Evolutionary conservation across 2,329 filamentous ascomycete genomes (phyloP), one percentile per base, ranked within the genome.

Genomic region (Lasiodiplodia theobromae): DNA sequence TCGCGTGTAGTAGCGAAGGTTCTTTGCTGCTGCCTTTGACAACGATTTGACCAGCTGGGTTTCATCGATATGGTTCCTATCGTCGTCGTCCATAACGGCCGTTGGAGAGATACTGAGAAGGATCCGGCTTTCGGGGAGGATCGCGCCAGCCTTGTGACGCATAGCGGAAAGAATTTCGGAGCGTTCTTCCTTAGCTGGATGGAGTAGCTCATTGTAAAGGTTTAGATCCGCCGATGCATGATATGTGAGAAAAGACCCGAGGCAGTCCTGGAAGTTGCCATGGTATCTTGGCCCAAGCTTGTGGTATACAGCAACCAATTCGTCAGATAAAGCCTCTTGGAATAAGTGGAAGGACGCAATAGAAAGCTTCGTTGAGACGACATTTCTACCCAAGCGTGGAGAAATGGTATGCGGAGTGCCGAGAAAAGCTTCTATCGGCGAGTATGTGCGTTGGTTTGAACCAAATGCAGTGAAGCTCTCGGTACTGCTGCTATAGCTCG

Each of bases 211-310:
- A 74, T 98, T 98, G 56, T 95, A 91, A 66, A 97, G 86, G 69
- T 96, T 96, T 49, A 99, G 83, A 66, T 92, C 90, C 8, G 96
- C 95, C 1, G 96, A 98, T 7, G 96, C 95, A 74, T 92, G 89
- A 77, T 99, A 99, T 0, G 96, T 99, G 76, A 98, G 94, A 75
- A 99, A 97, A 1, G 94, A 95, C 5, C 96, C 96, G 16, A 99
- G 86, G 73, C 93, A 96, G 76, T 99, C 96, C 80, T 99, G 96
- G 73, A 97, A 97, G 77, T 99, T 99, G 18, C 96, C 96, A 75
- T 93, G 91, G 74, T 99, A 99, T 58, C 93, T 89, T 28, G 94
- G 92, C 0, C 96, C 95, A 21, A 99, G 89, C 62, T 94, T 92
- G 77, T 91, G 93, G 74, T 97, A 93, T 0, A 99, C 96, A 14